Conservation (phyloP, 495 filamentous ascomycete species). For the Podospora pseudopauciseta region DNA sequence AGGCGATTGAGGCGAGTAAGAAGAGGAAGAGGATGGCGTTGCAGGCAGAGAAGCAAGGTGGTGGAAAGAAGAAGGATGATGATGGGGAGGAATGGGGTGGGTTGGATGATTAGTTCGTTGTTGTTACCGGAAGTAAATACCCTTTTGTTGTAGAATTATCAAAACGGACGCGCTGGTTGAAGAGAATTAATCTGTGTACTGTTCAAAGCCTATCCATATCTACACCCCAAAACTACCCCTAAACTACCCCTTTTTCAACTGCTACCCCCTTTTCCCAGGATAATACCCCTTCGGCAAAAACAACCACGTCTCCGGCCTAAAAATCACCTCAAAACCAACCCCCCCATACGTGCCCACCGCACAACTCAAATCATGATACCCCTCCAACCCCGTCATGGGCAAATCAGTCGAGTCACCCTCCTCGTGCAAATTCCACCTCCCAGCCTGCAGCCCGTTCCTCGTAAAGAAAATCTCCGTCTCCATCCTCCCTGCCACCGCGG, state of each 20-base stretch:
- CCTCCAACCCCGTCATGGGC: conserved; percentile 70
- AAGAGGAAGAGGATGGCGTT: conserved; percentile 45
- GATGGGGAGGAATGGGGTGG: conserved; percentile 58
- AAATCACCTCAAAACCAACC: conserved; percentile 68
- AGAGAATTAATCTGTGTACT: neutral
- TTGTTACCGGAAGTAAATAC: conserved; percentile 7
- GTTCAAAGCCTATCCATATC: neutral
- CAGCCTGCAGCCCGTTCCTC: conserved; percentile 59
- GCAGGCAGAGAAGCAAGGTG: conserved; percentile 30
- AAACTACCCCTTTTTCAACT: neutral
- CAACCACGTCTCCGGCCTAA: conserved; percentile 50
- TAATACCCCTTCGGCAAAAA: conserved; percentile 21
- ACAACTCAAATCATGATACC: conserved; percentile 73
- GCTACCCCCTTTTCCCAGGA: neutral
- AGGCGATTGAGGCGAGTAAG: conserved; percentile 69
- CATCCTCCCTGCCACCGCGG: conserved; percentile 34
- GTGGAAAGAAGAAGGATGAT: conserved; percentile 38
- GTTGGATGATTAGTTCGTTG: conserved; percentile 43
- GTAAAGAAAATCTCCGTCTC: conserved; percentile 74
- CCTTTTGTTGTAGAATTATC: neutral
- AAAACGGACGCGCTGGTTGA: neutral
- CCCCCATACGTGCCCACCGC: conserved; percentile 73
- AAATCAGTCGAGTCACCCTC: conserved; percentile 67
- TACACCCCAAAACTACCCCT: neutral
- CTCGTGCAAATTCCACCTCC: conserved; percentile 81